These are phyloP conservation scores for Penicillium decumbens DNA, from an alignment of 2,329 filamentous ascomycete species.

Conservation along the genomic window DNA sequence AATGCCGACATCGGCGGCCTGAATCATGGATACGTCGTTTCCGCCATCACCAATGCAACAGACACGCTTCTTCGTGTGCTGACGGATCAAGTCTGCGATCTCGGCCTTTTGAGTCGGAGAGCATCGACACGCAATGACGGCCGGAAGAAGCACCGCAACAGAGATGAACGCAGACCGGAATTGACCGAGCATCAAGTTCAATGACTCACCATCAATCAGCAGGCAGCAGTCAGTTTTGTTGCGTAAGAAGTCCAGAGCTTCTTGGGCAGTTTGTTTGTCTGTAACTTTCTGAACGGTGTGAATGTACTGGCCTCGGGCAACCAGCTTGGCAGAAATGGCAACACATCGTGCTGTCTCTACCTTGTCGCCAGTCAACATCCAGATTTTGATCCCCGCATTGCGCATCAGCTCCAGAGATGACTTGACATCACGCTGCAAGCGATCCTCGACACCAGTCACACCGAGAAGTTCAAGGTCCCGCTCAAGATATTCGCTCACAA, in stretches of 20 bases:
- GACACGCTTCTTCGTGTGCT: conserved; percentile 87
- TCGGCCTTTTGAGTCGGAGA: conserved; percentile 97
- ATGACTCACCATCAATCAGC: conserved; percentile 89
- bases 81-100: conserved; percentile 81
- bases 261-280: conserved; percentile 76
- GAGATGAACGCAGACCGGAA: conserved; percentile 83
- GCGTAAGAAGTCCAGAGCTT: conserved; percentile 81
- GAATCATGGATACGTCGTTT: conserved; percentile 99
- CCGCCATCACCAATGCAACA: conserved; percentile 97
- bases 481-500: conserved; percentile 78
- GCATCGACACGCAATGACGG: conserved; percentile 93
- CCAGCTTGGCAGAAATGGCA: conserved; percentile 88
- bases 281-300: conserved; percentile 85
- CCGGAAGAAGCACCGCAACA: conserved; percentile 78
- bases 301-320: conserved; percentile 89
- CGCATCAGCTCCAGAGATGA: conserved; percentile 88
- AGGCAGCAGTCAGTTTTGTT: conserved; percentile 82
- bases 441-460: conserved; percentile 97
- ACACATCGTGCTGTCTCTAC: conserved; percentile 96
- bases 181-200: conserved; percentile 75
- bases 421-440: conserved; percentile 92
- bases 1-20: conserved; percentile 94
- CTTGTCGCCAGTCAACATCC: conserved; percentile 99
- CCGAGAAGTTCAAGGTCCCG: conserved; percentile 84
- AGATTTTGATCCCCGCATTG: conserved; percentile 97